Evolutionary conservation across 2,329 filamentous ascomycete species (phyloP).

Genomic region (Xylariales sp.): DNA sequence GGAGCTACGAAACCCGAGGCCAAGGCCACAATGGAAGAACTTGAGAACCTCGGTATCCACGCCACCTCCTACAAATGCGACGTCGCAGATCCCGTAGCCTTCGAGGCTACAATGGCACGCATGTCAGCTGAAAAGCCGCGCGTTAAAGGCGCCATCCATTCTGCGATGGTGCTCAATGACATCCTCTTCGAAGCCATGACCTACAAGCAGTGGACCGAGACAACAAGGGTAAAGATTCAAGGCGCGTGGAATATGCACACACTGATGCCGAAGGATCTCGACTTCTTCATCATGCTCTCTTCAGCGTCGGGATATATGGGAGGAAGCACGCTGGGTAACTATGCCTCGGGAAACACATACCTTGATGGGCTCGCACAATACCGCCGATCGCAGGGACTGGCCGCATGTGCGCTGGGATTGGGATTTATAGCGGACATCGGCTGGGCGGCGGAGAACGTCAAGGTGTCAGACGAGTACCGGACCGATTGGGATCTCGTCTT

Average conservation of each 20-base stretch:
- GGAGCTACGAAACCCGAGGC: conserved; percentile 32
- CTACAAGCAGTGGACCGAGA: conserved; percentile 18
- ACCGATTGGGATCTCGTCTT: conserved; percentile 10
- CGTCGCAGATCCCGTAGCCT: conserved; percentile 6
- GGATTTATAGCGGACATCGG: conserved; percentile 11
- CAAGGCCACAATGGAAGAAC: conserved; percentile 29
- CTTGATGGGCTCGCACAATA: conserved; percentile 10
- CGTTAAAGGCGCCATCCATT: conserved; percentile 9
- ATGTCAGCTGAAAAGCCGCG: conserved; percentile 6
- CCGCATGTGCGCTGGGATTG: conserved; percentile 7
- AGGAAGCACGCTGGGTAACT: conserved; percentile 2
- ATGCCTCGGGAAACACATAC: conserved; percentile 10
- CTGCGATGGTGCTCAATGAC: conserved; percentile 44
- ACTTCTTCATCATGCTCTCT: conserved; percentile 42
- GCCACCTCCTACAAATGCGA: conserved; percentile 5
- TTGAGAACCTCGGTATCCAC: conserved; percentile 20
- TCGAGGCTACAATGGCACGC: neutral
- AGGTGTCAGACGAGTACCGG: conserved; percentile 10
- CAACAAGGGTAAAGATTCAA: conserved; percentile 32
- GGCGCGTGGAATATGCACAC: conserved; percentile 34
- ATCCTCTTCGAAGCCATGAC: conserved; percentile 33
- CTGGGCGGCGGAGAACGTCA: conserved; percentile 9
- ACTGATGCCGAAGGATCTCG: conserved; percentile 27
- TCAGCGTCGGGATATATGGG: conserved; percentile 26
- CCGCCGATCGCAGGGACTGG: conserved; percentile 4